These are phyloP conservation scores for Aristolochia contorta DNA, from an alignment of 164 flowering plant species.

Conservation along the genomic window DNA sequence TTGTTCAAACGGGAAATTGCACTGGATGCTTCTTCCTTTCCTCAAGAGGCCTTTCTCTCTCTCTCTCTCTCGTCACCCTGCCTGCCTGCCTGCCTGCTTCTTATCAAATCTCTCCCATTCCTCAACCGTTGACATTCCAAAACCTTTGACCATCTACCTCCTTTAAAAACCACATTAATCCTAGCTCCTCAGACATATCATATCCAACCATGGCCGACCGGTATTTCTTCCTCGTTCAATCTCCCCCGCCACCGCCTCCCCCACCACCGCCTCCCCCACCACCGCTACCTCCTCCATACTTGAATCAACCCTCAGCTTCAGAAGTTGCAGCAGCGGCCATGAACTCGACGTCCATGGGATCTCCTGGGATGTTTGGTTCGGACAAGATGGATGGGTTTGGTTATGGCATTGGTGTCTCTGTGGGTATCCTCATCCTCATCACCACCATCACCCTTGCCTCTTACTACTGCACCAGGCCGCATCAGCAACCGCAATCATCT, in stretches of 20 bases:
- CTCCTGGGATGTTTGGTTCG: slow-evolving; percentile 40
- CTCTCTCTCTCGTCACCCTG: no score
- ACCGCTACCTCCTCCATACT: background rate
- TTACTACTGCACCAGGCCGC: slow-evolving; percentile 51
- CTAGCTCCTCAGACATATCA: background rate
- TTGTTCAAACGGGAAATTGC: no score
- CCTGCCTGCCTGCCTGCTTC: background rate
- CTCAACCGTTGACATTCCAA: slow-evolving; percentile 15
- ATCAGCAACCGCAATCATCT: background rate
- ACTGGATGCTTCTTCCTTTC: no score
- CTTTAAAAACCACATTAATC: background rate
- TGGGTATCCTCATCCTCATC: slow-evolving; percentile 73
- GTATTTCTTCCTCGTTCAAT: slow-evolving; percentile 3
- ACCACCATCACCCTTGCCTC: slow-evolving; percentile 67
- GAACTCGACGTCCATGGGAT: slow-evolving; percentile 19
- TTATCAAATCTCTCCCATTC: background rate
- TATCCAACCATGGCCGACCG: background rate
- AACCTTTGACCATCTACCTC: background rate
- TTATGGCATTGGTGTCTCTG: slow-evolving; percentile 58
- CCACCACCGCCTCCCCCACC: background rate
- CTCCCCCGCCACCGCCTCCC: slow-evolving; percentile 1
- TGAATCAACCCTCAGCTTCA: background rate
- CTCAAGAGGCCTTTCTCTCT: background rate
- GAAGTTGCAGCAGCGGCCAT: slow-evolving; percentile 8
- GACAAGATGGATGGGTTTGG: slow-evolving; percentile 49